Base-by-base conservation (phyloP, 228 moss, liverwort and hornwort species). In the Sphagnum fallax region DNA sequence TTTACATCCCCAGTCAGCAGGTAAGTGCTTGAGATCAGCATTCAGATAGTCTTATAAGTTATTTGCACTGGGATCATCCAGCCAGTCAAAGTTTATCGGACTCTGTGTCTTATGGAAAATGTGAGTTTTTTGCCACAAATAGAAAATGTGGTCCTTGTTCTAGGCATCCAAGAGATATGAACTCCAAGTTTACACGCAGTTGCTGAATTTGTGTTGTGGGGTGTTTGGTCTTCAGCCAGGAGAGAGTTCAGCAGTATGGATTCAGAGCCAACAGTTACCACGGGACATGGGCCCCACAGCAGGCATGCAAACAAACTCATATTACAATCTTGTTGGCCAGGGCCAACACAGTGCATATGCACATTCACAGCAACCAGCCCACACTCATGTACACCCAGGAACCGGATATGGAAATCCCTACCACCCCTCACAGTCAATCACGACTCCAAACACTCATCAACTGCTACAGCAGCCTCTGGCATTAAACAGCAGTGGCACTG, bases 1-100 rank as follows among this genome's bases (percentile, higher is more conserved):
- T 93, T 47, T 97, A 91, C 63, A 90, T 97, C 49, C 90, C 93
- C 1, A 82, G 73, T 68, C 97, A 93, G 81, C 97, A 93, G 97
- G 98, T 98, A 78, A 57, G 32, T 32, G 32, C 32, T 32, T 32
- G 32, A 32, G 32, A 32, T 32, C 32, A 32, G 32, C 32, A 32
- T 32, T 32, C 32, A 32, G 32, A 32, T 32, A 32, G 32, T 32
- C 32, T 32, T 32, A 3, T 32, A 32, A 32, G 32, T 32, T 32
- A 32, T 32, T 2, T 32, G 32, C 32, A 32, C 32, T 32, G 32
- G 32, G 32, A 32, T 32, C 2, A 32, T 32, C 32, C 32, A 32
- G 32, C 32, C 32, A 32, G 32, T 32, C 32, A 32, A 32, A 32
- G 32, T 32, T 32, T 32, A 32, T 32, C 32, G 2, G 32, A 32